These are phyloP conservation scores for Penicillium manginii DNA, from an alignment of 495 filamentous ascomycete species.

Conservation along the genomic window DNA sequence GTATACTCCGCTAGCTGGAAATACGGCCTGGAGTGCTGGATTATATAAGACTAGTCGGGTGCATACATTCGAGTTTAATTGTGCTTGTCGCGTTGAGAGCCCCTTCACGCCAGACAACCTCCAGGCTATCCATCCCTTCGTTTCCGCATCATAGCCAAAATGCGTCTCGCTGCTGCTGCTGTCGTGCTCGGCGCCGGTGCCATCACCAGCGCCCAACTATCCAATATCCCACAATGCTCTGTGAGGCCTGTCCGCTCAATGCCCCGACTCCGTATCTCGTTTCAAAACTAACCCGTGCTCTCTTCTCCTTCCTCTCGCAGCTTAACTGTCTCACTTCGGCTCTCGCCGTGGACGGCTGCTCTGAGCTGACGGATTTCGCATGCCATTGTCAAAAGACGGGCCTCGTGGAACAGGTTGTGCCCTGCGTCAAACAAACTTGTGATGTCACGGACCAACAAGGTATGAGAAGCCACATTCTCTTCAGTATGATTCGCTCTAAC, in stretches of 20 bases:
- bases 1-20: constrained; percentile 6
- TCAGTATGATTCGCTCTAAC: constrained; percentile 6
- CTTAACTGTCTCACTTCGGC: constrained; percentile 8
- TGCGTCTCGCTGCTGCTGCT: constrained; percentile 8
- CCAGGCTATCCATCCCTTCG: constrained; percentile 8
- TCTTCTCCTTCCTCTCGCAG: constrained; percentile 8
- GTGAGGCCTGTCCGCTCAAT: constrained; percentile 6
- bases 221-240: constrained; percentile 12
- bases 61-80: constrained; percentile 5
- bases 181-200: constrained; percentile 4
- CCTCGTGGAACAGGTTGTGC: constrained; percentile 8
- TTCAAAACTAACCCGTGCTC: constrained; percentile 4
- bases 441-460: constrained; percentile 9
- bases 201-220: constrained; percentile 8
- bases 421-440: constrained; percentile 11
- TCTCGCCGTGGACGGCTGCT: constrained; percentile 4
- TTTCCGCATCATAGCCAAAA: constrained; percentile 4
- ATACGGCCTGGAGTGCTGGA: constrained; percentile 6
- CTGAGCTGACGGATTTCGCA: constrained; percentile 10
- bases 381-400: constrained; percentile 12
- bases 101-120: constrained; percentile 2
- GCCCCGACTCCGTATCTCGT: constrained; percentile 1
- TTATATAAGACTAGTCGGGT: constrained; percentile 12
- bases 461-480: constrained; percentile 6
- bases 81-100: constrained; percentile 3